phyloP scores from a whole-genome alignment of 129 eudicot species.

The Flaveria brownii region DNA sequence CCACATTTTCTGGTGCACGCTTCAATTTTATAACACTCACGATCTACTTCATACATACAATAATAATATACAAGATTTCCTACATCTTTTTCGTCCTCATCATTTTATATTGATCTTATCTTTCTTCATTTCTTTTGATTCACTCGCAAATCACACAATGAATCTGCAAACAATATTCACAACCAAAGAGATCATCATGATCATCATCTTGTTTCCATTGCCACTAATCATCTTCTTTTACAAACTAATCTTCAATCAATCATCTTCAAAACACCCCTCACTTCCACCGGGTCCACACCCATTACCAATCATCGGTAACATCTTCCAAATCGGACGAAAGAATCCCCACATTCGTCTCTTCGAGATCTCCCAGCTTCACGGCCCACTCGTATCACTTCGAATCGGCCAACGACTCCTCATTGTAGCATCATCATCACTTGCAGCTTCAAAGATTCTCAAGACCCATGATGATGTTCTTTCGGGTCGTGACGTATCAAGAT shows the following conservation, averaged over 20 bases:
- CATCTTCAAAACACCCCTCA: not conserved
- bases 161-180: not conserved
- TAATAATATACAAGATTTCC: not conserved
- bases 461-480: conserved; percentile 37
- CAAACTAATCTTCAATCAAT: not conserved
- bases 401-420: conserved; percentile 31
- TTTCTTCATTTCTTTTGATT: not conserved
- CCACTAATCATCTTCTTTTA: conserved; percentile 17
- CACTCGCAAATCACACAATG: not conserved
- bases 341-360: conserved; percentile 32
- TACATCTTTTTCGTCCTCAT: not conserved
- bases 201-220: conserved; percentile 13
- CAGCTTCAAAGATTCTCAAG: conserved; percentile 49
- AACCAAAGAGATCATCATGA: not conserved
- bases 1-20: not conserved
- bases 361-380: conserved; percentile 36
- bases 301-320: conserved; percentile 50
- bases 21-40: not conserved
- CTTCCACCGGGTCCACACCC: conserved; percentile 62
- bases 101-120: not conserved
- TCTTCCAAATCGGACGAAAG: conserved; percentile 30
- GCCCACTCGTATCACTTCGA: conserved; percentile 46
- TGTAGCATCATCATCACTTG: conserved; percentile 43
- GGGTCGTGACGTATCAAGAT: conserved; percentile 28
- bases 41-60: not conserved